Base-by-base conservation (phyloP, 345 rosid species). In the Populus nigra region DNA sequence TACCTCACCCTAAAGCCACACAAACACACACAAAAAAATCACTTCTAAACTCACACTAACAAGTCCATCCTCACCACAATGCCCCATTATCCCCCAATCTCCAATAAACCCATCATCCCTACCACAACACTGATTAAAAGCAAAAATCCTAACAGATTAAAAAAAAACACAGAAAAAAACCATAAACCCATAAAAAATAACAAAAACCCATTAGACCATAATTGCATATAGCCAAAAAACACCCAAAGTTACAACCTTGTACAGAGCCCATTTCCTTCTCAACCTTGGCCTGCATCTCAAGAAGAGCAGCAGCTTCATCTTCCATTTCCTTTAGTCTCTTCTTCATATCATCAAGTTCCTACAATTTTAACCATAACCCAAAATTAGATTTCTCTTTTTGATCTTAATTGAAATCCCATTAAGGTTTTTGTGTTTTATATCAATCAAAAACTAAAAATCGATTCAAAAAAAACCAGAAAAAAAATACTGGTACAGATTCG, bases 281-380 rank as follows among this genome's bases (percentile, higher is more conserved):
- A 8, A 78, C 81, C 43, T 78, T 78, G 71, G 76, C 76, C 67
- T 65, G 76, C 81, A 78, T 78, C 39, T 78, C 81, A 5, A 71
- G 71, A 22, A 78, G 71, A 65, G 81, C 76, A 50, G 81, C 76
- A 45, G 76, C 81, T 78, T 78, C 76, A 23, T 78, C 81, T 9
- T 78, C 81, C 81, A 78, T 78, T 65, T 78, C 81, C 65, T 78
- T 71, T 41, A 78, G 36, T 18, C 81, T 47, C 53, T 63, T 63
- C 67, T 23, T 23, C 35, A 63, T 23, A 63, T 63, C 33, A 63
- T 29, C 67, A 63, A 63, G 35, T 63, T 63, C 35, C 67, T 23
- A 4, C 29, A 25, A 29, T 29, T 63, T 8, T 8, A 49, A 2
- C n/a, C 65, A 55, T 33, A 55, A 20, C 59, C 9, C 6, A 53